Evolutionary conservation across 2,329 filamentous ascomycete species (phyloP).

Genomic region (Exophiala calicioides): DNA sequence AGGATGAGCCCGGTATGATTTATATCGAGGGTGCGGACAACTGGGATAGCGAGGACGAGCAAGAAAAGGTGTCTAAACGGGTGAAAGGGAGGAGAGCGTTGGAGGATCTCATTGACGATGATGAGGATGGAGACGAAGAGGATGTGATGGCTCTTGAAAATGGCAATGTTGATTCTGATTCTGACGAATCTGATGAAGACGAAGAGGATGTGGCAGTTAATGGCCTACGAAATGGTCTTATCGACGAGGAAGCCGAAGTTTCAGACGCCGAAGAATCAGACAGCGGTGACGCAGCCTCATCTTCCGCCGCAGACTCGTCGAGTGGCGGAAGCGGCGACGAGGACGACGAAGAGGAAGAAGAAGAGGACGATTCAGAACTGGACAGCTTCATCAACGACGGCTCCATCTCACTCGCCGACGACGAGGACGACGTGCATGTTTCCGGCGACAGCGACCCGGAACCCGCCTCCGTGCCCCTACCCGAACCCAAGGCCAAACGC

Average conservation of each 20-base stretch:
- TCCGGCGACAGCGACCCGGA: slow-evolving; percentile 45
- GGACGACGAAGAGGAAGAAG: slow-evolving; percentile 38
- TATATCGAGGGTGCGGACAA: slow-evolving; percentile 77
- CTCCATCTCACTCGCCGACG: slow-evolving; percentile 44
- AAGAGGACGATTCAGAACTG: slow-evolving; percentile 49
- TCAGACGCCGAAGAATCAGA: slow-evolving; percentile 28
- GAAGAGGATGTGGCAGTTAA: slow-evolving; percentile 49
- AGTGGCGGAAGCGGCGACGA: slow-evolving; percentile 39
- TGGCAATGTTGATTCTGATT: no score
- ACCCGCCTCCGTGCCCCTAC: slow-evolving; percentile 31
- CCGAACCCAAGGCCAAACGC: slow-evolving; percentile 36
- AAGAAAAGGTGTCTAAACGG: slow-evolving; percentile 21
- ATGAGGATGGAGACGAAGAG: slow-evolving; percentile 40
- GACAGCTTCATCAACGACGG: slow-evolving; percentile 47
- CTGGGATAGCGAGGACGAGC: slow-evolving; percentile 45
- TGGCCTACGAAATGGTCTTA: slow-evolving; percentile 38
- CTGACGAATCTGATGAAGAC: slow-evolving; percentile 54
- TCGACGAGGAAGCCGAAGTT: slow-evolving; percentile 35
- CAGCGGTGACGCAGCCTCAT: slow-evolving; percentile 21
- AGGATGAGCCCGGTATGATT: slow-evolving; percentile 60
- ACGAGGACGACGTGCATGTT: slow-evolving; percentile 48
- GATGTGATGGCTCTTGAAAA: no score
- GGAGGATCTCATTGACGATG: slow-evolving; percentile 24
- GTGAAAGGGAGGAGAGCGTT: slow-evolving; percentile 34
- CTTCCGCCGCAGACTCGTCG: no score